A percentile compares a stretch with the other conserved stretches of the same genome.
These are phyloP conservation scores for Nakazawaea ambrosiae DNA, from an alignment of 805 yeast species.

Conservation along the genomic window DNA sequence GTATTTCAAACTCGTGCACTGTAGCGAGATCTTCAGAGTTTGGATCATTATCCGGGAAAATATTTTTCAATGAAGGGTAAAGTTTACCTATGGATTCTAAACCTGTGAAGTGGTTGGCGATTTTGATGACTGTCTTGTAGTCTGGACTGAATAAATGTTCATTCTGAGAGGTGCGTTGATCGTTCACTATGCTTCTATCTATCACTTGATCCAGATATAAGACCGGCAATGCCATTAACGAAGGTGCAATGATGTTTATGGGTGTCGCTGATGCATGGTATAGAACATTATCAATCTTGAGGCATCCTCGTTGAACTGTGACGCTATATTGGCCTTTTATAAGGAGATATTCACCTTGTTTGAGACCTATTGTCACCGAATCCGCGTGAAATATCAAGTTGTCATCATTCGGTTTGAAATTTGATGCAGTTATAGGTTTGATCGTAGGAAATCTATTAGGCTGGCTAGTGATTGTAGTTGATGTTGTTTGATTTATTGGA, in stretches of 20 bases:
- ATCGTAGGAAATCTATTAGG: no score
- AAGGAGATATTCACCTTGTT: constrained; percentile 32
- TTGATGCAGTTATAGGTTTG: constrained; percentile 22
- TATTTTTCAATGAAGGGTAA: constrained; percentile 37
- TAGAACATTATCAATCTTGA: constrained; percentile 32
- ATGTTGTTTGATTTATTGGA: background rate
- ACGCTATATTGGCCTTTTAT: constrained; percentile 41
- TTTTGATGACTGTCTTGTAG: constrained; percentile 34
- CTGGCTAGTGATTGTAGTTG: background rate
- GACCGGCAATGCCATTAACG: constrained; percentile 31
- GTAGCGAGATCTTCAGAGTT: constrained; percentile 11
- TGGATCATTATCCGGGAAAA: constrained; percentile 23
- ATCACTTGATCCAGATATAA: constrained; percentile 34
- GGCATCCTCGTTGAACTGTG: constrained; percentile 39
- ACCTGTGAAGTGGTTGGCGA: constrained; percentile 34
- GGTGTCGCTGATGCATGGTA: constrained; percentile 22
- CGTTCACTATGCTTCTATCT: constrained; percentile 23
- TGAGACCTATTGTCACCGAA: constrained; percentile 34
- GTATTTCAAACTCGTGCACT: constrained; percentile 17
- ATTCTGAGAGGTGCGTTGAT: constrained; percentile 25
- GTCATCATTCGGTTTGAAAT: constrained; percentile 29
- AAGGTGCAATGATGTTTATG: constrained; percentile 29
- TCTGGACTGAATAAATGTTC: constrained; percentile 30
- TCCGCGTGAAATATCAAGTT: constrained; percentile 28
- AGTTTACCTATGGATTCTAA: constrained; percentile 35